Evolutionary conservation across 2,329 filamentous ascomycete genomes (phyloP).

Genomic region (Alternaria sp.): DNA sequence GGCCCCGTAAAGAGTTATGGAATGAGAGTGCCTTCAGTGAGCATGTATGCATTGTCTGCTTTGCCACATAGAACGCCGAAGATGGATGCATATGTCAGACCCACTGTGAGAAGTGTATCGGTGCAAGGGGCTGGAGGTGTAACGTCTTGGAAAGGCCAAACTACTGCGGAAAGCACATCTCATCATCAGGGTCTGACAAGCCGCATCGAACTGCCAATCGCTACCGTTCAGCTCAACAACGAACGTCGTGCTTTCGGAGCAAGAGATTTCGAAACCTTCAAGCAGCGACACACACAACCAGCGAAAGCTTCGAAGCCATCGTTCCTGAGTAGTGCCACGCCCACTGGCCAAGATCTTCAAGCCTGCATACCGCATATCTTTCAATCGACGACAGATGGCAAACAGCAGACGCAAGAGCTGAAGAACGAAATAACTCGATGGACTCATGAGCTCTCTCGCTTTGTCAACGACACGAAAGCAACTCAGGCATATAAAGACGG

Average conservation of each 20-base stretch:
- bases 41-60: background rate
- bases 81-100: too few relatives aligned
- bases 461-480: background rate
- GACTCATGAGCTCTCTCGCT: background rate
- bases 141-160: background rate
- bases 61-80: background rate
- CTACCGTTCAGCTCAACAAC: background rate
- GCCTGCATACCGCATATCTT: background rate
- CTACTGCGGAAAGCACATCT: background rate
- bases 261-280: background rate
- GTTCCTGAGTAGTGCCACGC: background rate
- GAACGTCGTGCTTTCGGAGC: background rate
- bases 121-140: background rate
- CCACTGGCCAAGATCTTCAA: background rate
- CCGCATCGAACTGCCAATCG: background rate
- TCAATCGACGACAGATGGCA: background rate
- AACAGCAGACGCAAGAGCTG: background rate
- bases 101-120: too few relatives aligned
- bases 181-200: background rate
- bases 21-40: too few relatives aligned
- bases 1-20: too few relatives aligned
- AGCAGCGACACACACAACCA: background rate
- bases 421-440: background rate
- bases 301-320: background rate
- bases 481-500: background rate